Conservation (phyloP, 2,329 filamentous ascomycete species). For the Pyricularia sp. region DNA sequence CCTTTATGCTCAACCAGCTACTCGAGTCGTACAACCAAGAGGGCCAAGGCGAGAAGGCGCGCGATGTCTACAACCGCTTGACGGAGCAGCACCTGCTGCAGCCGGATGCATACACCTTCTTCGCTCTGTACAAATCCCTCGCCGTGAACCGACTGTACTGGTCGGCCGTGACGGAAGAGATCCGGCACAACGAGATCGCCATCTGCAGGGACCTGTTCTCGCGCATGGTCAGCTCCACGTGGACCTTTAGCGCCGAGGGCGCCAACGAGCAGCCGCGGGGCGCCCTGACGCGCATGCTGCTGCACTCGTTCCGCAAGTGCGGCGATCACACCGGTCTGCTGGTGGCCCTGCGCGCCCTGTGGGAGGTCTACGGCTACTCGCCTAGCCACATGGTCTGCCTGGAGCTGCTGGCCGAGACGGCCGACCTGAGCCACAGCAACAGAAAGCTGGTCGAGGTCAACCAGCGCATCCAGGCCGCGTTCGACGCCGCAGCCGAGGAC, state of each 20-base stretch:
- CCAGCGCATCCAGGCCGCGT: slow-evolving; percentile 16
- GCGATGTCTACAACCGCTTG: slow-evolving; percentile 45
- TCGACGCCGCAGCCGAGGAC: slow-evolving; percentile 4
- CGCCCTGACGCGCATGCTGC: slow-evolving; percentile 19
- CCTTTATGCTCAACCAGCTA: slow-evolving; percentile 72
- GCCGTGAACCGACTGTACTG: slow-evolving; percentile 36
- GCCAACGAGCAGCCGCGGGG: slow-evolving; percentile 16
- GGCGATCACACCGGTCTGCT: slow-evolving; percentile 37
- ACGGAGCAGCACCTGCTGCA: slow-evolving; percentile 33
- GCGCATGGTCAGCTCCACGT: slow-evolving; percentile 17
- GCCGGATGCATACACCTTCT: slow-evolving; percentile 61
- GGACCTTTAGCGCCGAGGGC: slow-evolving; percentile 6
- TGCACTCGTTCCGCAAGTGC: slow-evolving; percentile 31
- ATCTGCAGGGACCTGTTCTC: slow-evolving; percentile 17
- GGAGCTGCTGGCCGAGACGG: slow-evolving; percentile 21
- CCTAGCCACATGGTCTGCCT: slow-evolving; percentile 21
- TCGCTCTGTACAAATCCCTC: slow-evolving; percentile 55
- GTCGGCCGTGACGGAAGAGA: slow-evolving; percentile 5
- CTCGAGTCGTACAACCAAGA: slow-evolving; percentile 57
- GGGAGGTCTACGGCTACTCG: slow-evolving; percentile 18
- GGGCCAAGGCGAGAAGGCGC: slow-evolving; percentile 43
- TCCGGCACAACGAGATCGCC: slow-evolving; percentile 10
- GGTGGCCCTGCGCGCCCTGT: slow-evolving; percentile 26
- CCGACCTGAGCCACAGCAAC: slow-evolving; percentile 11
- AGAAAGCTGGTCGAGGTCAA: slow-evolving; percentile 17